Percentiles rank a stretch among this genome's conserved stretches.
phyloP scores from a whole-genome alignment of 495 filamentous ascomycete species.

The Annulohypoxylon bovei region DNA sequence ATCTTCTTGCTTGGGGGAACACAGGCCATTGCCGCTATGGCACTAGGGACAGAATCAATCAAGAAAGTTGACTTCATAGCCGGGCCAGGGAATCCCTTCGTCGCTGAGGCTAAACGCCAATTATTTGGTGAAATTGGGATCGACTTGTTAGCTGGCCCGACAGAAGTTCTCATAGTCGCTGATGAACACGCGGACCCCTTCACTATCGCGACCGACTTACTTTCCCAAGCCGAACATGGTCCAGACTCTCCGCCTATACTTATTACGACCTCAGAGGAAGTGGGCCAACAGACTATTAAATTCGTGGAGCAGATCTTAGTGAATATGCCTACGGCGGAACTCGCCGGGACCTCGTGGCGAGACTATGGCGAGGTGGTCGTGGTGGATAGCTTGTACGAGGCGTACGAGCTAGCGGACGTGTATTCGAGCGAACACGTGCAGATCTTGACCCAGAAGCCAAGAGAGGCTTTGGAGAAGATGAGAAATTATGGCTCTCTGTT shows the following conservation, averaged over 20 bases:
- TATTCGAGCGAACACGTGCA: slow-evolving; percentile 66
- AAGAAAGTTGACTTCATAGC: slow-evolving; percentile 63
- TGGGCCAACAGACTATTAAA: slow-evolving; percentile 54
- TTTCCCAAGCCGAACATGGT: slow-evolving; percentile 65
- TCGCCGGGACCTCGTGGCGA: slow-evolving; percentile 58
- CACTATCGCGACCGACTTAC: slow-evolving; percentile 60
- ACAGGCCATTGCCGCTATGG: slow-evolving; percentile 70
- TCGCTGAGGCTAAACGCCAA: slow-evolving; percentile 65
- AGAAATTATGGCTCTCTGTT: slow-evolving; percentile 62
- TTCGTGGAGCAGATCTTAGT: slow-evolving; percentile 53
- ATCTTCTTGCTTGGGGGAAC: slow-evolving; percentile 65
- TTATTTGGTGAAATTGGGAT: slow-evolving; percentile 65
- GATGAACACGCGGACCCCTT: slow-evolving; percentile 63
- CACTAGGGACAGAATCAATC: slow-evolving; percentile 71
- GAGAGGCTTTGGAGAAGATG: slow-evolving; percentile 63
- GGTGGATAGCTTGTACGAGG: slow-evolving; percentile 56
- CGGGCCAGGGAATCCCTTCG: slow-evolving; percentile 64
- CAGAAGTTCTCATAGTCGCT: slow-evolving; percentile 63
- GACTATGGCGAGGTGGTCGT: slow-evolving; percentile 60
- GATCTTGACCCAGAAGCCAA: slow-evolving; percentile 59
- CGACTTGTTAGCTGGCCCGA: slow-evolving; percentile 63
- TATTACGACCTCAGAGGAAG: slow-evolving; percentile 57
- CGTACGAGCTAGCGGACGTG: slow-evolving; percentile 60
- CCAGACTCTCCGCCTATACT: slow-evolving; percentile 61
- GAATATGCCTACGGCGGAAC: slow-evolving; percentile 53